Evolutionary conservation across 352 stramenopile genomes (phyloP).

Genomic region (Phytophthora fragariaefolia): DNA sequence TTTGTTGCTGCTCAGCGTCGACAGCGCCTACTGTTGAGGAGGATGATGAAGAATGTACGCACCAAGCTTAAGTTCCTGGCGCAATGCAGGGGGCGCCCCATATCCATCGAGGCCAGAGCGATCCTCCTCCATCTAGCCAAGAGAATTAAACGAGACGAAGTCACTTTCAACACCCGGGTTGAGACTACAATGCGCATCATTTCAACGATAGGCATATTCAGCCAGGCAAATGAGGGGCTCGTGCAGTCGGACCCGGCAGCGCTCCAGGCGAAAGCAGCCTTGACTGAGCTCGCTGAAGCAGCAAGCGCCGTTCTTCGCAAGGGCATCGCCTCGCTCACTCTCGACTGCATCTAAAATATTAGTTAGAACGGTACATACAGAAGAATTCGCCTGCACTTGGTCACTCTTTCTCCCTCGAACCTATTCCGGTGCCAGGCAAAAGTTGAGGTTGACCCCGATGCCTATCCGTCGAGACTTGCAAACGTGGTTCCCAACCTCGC

Average conservation of each 20-base stretch:
- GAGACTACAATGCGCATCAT: neutral
- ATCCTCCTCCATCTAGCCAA: conserved; percentile 4
- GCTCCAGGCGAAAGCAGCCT: neutral
- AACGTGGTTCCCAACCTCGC: too few species aligned
- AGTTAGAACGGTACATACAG: too few species aligned
- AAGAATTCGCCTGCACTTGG: too few species aligned
- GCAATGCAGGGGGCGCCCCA: conserved; percentile 1
- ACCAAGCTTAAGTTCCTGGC: neutral
- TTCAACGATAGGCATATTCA: neutral
- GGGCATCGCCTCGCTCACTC: too few species aligned
- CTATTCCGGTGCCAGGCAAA: too few species aligned
- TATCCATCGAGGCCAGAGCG: neutral
- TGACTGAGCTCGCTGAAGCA: neutral
- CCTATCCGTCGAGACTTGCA: too few species aligned
- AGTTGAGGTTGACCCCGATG: too few species aligned
- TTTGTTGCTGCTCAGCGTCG: conserved; percentile 1
- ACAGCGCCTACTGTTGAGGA: conserved; percentile 1
- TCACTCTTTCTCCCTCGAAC: too few species aligned
- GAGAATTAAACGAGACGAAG: conserved; percentile 12
- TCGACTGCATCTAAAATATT: too few species aligned
- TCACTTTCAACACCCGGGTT: neutral
- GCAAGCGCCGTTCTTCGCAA: neutral
- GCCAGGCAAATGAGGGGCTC: neutral
- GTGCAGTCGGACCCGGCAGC: neutral
- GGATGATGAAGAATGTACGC: conserved; percentile 8